Evolutionary conservation across 345 rosid genomes (phyloP), one percentile per base, ranked within the genome.

Genomic region (Conringia planisiliqua): DNA sequence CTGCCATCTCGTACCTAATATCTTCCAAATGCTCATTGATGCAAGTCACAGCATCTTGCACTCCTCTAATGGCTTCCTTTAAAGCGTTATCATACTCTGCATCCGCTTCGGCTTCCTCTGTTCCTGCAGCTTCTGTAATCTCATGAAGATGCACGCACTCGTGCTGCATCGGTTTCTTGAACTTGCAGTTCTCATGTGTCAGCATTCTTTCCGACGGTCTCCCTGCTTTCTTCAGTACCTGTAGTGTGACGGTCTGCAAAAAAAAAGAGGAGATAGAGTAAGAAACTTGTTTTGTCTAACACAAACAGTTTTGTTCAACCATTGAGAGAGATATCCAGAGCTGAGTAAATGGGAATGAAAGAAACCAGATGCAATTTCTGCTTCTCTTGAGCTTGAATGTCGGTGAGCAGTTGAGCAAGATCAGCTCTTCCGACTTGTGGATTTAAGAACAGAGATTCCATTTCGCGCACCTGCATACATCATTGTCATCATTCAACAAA

Each of bases 81-180:
- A 91, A 80, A 58, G 89, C 94, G 75, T 88, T 89, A 62, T 91
- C 97, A 50, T 78, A 88, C 78, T 87, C 91, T 2, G 96, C 95
- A 80, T 90, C 92, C 3, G 93, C 95, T 70, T 94, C 97, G 5
- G 89, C 97, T 73, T 88, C 97, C 78, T 91, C 95, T n/a, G 96
- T 94, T 70, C 95, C 97, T 5, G 74, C 80, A 2, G 84, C 91
- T 79, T 87, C 96, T 0, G 96, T 91, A 76, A 91, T 91, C 85
- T 94, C 96, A n/a, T 82, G 89, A 43, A 94, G 86, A 77, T 89
- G 95, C 32, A 86, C 80, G 27, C 97, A 88, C 60, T 91, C 89
- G 36, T 90, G 95, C 79, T 80, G 86, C 89, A 81, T 82, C 24
- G 90, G 93, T 32, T 82, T 85, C 82, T 78, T 79, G 77, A 87